Evolutionary conservation across 495 filamentous ascomycete species (phyloP), one percentile per base, ranked within the genome.

Genomic region (Aspergillus leporis): DNA sequence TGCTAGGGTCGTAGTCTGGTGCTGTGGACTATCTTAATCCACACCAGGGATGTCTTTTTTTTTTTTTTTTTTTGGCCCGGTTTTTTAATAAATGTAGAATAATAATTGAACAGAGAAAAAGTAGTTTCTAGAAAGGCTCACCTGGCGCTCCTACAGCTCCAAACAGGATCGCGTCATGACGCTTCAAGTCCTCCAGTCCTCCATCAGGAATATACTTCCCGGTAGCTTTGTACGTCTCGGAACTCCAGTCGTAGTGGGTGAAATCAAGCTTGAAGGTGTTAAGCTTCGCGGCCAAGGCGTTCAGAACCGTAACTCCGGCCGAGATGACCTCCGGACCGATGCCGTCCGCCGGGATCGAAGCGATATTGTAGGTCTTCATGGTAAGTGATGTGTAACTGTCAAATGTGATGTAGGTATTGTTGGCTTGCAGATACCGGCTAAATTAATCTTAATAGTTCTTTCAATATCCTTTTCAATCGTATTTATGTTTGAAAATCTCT

Each of bases 91-190:
- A 54, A 16, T 19, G 40, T n/a, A n/a, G n/a, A n/a, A n/a, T n/a
- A n/a, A n/a, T n/a, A n/a, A n/a, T n/a, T n/a, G n/a, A n/a, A n/a
- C n/a, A n/a, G n/a, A n/a, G n/a, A n/a, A n/a, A n/a, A n/a, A n/a
- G n/a, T n/a, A n/a, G n/a, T n/a, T n/a, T n/a, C n/a, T n/a, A n/a
- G n/a, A n/a, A n/a, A n/a, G n/a, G n/a, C 62, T 57, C 72, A 81
- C 80, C 79, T 4, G 80, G 82, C 18, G 77, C 79, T 1, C 82
- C 82, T 49, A 84, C 82, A 25, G 81, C 79, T 6, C 82, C 82
- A 53, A 85, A 85, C 19, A 84, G 70, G 49, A 83, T 83, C 2
- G 82, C 82, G 63, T 85, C 75, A 45, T 77, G 76, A 59, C 74
- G 78, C 73, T 79, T 81, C 56, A 84, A 55, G 32, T 70, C 66